phyloP scores from a whole-genome alignment of 1,284 basidiomycete genomes.

The Agroathelia rolfsii region DNA sequence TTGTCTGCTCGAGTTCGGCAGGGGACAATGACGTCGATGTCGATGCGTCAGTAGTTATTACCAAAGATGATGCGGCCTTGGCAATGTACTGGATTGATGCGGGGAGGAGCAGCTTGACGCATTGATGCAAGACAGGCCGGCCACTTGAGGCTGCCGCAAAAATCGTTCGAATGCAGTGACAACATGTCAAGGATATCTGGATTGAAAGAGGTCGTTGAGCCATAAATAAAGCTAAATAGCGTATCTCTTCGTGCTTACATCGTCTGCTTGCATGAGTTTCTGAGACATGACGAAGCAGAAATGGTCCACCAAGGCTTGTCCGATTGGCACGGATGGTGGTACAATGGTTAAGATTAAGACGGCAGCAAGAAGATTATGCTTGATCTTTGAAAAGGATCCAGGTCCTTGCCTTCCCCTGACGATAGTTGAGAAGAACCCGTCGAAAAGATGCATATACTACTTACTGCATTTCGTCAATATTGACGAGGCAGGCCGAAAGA shows the following conservation, averaged over 20 bases:
- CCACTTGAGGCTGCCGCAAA: conserved; percentile 57
- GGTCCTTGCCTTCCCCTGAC: conserved; percentile 69
- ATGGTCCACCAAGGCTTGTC: conserved; percentile 74
- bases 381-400: conserved; percentile 76
- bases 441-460: conserved; percentile 16
- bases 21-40: too few relatives aligned
- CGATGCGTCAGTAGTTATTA: too few relatives aligned
- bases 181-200: conserved; percentile 75
- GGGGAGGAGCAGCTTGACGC: conserved; percentile 66
- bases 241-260: conserved; percentile 57
- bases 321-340: conserved; percentile 58
- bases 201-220: conserved; percentile 11
- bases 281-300: conserved; percentile 79
- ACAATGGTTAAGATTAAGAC: conserved; percentile 82
- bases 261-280: conserved; percentile 55
- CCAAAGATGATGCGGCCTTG: too few relatives aligned
- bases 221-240: conserved; percentile 3
- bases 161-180: conserved; percentile 84
- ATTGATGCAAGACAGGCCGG: conserved; percentile 61
- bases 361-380: conserved; percentile 82
- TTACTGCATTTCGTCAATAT: conserved; percentile 88
- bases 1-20: conserved; percentile 42
- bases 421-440: conserved; percentile 7
- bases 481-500: conserved; percentile 75
- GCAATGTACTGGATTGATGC: conserved; percentile 74